phyloP scores from a whole-genome alignment of 768 basidiomycete species.

The Termitomyces sp. region DNA sequence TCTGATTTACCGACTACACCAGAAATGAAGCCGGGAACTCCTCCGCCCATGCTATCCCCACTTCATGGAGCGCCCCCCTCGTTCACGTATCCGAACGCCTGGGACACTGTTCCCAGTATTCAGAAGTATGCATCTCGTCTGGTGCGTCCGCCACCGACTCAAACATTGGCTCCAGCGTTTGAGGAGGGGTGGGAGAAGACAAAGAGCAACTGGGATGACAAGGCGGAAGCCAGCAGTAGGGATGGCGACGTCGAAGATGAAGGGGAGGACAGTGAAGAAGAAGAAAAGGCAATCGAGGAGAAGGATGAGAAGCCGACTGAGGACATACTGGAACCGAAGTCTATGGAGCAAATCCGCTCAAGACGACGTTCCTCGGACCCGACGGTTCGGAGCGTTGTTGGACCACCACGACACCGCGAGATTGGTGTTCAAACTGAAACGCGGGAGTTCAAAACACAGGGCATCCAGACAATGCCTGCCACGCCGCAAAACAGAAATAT shows the following conservation, averaged over 20 bases:
- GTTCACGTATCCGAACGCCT: constrained; percentile 71
- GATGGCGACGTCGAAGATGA: constrained; percentile 83
- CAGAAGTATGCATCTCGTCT: constrained; percentile 65
- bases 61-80: constrained; percentile 48
- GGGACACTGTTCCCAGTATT: constrained; percentile 80
- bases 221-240: constrained; percentile 62
- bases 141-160: constrained; percentile 41
- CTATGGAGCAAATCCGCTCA: constrained; percentile 21
- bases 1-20: constrained; percentile 30
- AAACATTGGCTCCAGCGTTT: constrained; percentile 41
- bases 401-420: constrained; percentile 51
- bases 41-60: constrained; percentile 30
- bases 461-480: constrained; percentile 48
- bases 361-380: constrained; percentile 31
- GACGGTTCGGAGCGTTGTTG: constrained; percentile 27
- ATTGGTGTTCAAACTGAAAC: constrained; percentile 68
- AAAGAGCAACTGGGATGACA: constrained; percentile 44
- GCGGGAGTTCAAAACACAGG: constrained; percentile 46
- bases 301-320: constrained; percentile 19
- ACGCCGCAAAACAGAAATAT: constrained; percentile 8
- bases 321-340: constrained; percentile 32
- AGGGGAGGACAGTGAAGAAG: constrained; percentile 45
- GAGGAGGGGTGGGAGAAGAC: constrained; percentile 34
- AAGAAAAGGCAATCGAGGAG: neutral
- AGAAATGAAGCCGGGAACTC: constrained; percentile 20